Conservation (phyloP, 2,329 filamentous ascomycete genomes). For the Neofusicoccum sp. region DNA sequence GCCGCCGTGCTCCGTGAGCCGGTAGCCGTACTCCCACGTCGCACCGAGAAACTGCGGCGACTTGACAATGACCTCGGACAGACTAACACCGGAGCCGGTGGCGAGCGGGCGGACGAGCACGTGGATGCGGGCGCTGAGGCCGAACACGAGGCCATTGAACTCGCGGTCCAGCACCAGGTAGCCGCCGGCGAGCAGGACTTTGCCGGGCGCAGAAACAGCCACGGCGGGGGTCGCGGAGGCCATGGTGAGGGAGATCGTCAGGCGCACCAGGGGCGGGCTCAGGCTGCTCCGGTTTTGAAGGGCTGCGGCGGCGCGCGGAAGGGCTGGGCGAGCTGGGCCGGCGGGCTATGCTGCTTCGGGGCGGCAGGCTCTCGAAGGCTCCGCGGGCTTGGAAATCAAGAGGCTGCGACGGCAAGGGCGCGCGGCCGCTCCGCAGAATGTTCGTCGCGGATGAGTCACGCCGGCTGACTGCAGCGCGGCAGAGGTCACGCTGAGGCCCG, state of each 20-base stretch:
- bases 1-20: constrained; percentile 68
- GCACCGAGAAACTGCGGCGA: constrained; percentile 91
- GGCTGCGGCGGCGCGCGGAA: constrained; percentile 3
- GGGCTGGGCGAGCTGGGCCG: constrained; percentile 5
- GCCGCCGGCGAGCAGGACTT: constrained; percentile 91
- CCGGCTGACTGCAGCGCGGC: constrained; percentile 7
- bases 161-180: constrained; percentile 90
- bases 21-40: constrained; percentile 84
- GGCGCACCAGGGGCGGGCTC: constrained; percentile 85
- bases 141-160: constrained; percentile 75
- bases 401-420: constrained; percentile 13
- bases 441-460: constrained; percentile 19
- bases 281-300: constrained; percentile 9
- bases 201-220: constrained; percentile 85
- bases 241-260: constrained; percentile 43
- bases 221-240: constrained; percentile 16
- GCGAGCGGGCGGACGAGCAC: constrained; percentile 59
- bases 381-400: constrained; percentile 13
- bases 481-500: constrained; percentile 1
- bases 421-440: constrained; percentile 19
- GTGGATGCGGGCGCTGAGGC: constrained; percentile 66
- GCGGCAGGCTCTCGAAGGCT: constrained; percentile 2
- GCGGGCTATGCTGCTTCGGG: not conserved
- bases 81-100: constrained; percentile 62
- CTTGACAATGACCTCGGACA: constrained; percentile 76